Evolutionary conservation across 2,329 filamentous ascomycete genomes (phyloP), one percentile per base, ranked within the genome.

Genomic region (Elsinoe australis): DNA sequence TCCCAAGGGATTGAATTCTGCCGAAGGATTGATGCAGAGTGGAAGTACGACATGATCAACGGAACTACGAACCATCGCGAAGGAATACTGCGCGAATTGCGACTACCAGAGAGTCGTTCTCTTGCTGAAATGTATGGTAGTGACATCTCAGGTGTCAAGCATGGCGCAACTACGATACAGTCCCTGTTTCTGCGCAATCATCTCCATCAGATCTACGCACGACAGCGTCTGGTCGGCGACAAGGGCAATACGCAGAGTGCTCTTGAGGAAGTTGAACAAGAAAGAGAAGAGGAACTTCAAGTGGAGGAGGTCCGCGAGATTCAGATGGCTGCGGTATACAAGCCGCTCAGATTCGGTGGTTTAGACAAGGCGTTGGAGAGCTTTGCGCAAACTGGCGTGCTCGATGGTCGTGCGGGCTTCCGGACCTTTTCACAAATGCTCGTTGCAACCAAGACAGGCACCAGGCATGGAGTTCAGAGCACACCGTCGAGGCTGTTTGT

Each of bases 1-100:
- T 67, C 78, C 0, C 81, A 85, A 56, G 79, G 80, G 0, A 59
- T 66, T 0, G 77, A 83, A 51, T 85, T 78, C 52, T 79, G 79
- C 50, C 68, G 69, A 0, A 72, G 79, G 1, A 70, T 64, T 0
- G 68, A 82, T 44, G 75, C 76, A 0, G 58, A 64, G 0, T 55
- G 66, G 17, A 61, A 68, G 1, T 60, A 77, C 51, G 58, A 67
- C 0, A 54, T 71, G 0, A 74, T 70, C 12, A 54, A 78, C 0
- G 50, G 52, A 0, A 58, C 71, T 1, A 10, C 47, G 0, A 12
- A 56, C 0, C 61, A 72, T 0, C 66, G 67, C 0, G 50, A 59
- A 0, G 55, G 54, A 1, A 79, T 73, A 51, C 58, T 80, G 0
- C 49, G 59, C 0, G 58, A 65, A 0, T 57, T 82, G 2, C 66